Conservation (phyloP, 495 filamentous ascomycete genomes). For the Neohortaea acidophila region DNA sequence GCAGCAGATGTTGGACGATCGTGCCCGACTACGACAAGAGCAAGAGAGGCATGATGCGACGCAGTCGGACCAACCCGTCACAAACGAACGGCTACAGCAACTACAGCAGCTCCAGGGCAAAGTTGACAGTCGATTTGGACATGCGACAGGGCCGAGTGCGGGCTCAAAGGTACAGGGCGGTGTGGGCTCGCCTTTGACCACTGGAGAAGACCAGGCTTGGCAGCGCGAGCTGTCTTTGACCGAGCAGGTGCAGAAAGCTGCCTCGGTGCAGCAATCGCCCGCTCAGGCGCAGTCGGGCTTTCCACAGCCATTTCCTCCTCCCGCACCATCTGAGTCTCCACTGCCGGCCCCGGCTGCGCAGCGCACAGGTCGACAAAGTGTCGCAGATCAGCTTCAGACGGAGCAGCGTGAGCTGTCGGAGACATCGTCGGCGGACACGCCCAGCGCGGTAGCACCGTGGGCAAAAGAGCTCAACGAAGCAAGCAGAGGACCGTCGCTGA, state of each 20-base stretch:
- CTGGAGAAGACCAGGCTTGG: constrained; percentile 9
- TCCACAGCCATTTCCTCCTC: constrained; percentile 67
- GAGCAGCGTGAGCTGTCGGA: constrained; percentile 59
- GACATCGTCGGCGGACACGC: constrained; percentile 40
- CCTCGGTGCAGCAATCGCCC: constrained; percentile 49
- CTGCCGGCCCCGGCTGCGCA: constrained; percentile 78
- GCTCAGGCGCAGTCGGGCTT: constrained; percentile 39
- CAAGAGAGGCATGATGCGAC: constrained; percentile 43
- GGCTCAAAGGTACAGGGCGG: constrained; percentile 12
- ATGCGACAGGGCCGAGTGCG: constrained; percentile 3
- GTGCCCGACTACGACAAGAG: constrained; percentile 44
- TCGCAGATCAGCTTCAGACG: constrained; percentile 63
- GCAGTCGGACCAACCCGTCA: constrained; percentile 23
- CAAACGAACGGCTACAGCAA: constrained; percentile 45
- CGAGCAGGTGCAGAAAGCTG: constrained; percentile 78
- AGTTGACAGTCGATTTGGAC: constrained; percentile 13
- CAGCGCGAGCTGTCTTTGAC: constrained; percentile 45
- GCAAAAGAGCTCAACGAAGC: constrained; percentile 67
- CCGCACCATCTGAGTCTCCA: constrained; percentile 57
- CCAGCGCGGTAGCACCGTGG: constrained; percentile 64
- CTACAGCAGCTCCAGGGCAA: constrained; percentile 39
- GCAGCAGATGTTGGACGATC: constrained; percentile 46
- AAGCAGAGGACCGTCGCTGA: constrained; percentile 80
- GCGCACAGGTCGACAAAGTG: constrained; percentile 55
- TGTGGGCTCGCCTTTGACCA: constrained; percentile 9